phyloP scores from a whole-genome alignment of 257 asterid species.

The Solanum neorickii region DNA sequence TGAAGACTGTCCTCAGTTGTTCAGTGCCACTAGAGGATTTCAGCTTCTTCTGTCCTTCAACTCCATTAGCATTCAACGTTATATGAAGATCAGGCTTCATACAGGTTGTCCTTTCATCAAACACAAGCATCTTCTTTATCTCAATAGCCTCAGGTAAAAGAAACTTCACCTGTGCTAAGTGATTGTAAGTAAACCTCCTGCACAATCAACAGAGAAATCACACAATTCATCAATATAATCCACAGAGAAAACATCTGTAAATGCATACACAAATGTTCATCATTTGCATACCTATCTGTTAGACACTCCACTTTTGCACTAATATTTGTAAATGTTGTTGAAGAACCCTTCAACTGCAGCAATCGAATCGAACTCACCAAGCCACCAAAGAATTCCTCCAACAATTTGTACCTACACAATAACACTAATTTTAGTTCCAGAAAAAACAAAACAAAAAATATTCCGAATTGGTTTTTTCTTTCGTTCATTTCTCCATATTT shows the following conservation, averaged over 20 bases:
- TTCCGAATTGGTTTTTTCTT: background rate
- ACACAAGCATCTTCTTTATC: background rate
- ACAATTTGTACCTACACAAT: constrained; percentile 51
- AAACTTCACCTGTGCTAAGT: background rate
- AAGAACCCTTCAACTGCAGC: constrained; percentile 43
- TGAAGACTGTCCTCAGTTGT: constrained; percentile 56
- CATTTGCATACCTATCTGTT: constrained; percentile 52
- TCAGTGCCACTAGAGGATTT: constrained; percentile 29
- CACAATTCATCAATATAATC: background rate
- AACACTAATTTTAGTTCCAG: background rate
- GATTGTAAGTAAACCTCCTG: background rate
- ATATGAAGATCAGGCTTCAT: background rate
- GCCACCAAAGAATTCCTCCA: constrained; percentile 62
- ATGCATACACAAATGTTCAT: background rate
- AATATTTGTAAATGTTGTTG: constrained; percentile 46
- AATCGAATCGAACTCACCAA: constrained; percentile 65
- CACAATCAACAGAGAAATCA: background rate
- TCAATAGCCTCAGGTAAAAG: background rate
- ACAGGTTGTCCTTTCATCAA: background rate
- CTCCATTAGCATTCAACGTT: background rate
- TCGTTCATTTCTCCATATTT: background rate
- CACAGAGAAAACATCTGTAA: background rate
- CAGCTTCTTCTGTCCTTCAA: constrained; percentile 6
- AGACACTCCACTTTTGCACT: constrained; percentile 47
- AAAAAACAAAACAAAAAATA: background rate